Evolutionary conservation across 2,329 filamentous ascomycete genomes (phyloP).

Genomic region (Venturia nashicola): DNA sequence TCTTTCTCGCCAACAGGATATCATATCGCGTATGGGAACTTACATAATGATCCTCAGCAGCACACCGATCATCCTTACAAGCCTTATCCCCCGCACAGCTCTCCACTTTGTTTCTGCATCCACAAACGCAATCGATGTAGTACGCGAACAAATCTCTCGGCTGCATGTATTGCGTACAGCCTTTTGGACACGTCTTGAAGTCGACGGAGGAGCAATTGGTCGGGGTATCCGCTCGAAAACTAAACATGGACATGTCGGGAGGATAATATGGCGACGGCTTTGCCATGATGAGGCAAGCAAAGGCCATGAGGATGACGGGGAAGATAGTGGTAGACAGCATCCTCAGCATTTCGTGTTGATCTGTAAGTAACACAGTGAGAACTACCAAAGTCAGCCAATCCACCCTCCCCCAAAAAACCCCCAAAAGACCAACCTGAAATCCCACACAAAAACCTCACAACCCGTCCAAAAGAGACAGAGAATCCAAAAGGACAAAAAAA

Average conservation of each 20-base stretch:
- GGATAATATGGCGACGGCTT: neutral
- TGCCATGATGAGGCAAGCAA: neutral
- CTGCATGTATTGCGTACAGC: neutral
- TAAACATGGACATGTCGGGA: neutral
- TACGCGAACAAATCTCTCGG: neutral
- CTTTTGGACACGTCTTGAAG: neutral
- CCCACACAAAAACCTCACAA: too few species aligned
- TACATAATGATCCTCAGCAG: neutral
- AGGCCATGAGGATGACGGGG: neutral
- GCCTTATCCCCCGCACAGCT: neutral
- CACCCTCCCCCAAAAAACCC: too few species aligned
- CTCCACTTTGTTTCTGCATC: neutral
- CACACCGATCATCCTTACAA: neutral
- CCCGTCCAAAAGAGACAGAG: neutral
- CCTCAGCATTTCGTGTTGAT: neutral
- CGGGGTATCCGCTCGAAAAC: neutral
- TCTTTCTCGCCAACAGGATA: neutral
- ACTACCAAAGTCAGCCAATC: neutral
- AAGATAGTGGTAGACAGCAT: neutral
- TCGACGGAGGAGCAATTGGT: neutral
- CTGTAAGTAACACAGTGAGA: too few species aligned
- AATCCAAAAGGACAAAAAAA: neutral
- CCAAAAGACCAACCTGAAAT: neutral
- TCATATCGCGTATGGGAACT: neutral
- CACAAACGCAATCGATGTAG: conserved; percentile 1